Evolutionary conservation across 2,329 filamentous ascomycete genomes (phyloP), one percentile per base, ranked within the genome.

Genomic region (Monosporascus cannonballus): DNA sequence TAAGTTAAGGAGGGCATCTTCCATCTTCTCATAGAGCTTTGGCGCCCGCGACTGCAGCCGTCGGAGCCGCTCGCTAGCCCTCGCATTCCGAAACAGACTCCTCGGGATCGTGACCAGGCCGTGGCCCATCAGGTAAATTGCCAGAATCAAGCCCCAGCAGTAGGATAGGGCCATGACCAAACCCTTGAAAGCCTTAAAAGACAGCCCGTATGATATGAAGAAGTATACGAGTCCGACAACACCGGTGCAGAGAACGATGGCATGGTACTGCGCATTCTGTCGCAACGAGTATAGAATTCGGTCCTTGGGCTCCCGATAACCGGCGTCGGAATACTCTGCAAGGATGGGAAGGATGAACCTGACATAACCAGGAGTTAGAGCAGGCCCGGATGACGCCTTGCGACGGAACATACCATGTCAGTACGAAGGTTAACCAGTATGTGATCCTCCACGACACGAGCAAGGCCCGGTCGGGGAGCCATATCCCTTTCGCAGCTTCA

Each of bases 51-150:
- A 76, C 66, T 97, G 91, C 37, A 96, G 76, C 37, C 87, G 79
- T 55, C 85, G 85, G 47, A 99, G 71, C 52, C 86, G 81, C 48
- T 83, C 83, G 59, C 85, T 88, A 46, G 92, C 83, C 65, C 85
- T 90, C 34, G 91, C 87, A 65, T 90, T 87, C 54, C 87, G 84
- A 63, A 94, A 87, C 17, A 99, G 75, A 38, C 82, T 83, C 59
- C 93, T 80, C 1, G 94, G 94, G 53, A 99, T 88, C 1, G 92
- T 88, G 34, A 99, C 94, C 25, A 99, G 77, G 7, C 94, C 94
- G 69, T 99, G 94, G 6, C 94, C 94, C 93, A 99, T 97, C 41
- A 99, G 78, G 65, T 96, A 97, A 56, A 99, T 96, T 46, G 92
- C 94, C 50, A 97, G 78, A 4, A 93, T 78, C 61, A 99, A 74